A percentile compares a stretch with the other conserved stretches of the same genome.
Conservation (phyloP, 345 rosid genomes). For the Pistacia integerrima region DNA sequence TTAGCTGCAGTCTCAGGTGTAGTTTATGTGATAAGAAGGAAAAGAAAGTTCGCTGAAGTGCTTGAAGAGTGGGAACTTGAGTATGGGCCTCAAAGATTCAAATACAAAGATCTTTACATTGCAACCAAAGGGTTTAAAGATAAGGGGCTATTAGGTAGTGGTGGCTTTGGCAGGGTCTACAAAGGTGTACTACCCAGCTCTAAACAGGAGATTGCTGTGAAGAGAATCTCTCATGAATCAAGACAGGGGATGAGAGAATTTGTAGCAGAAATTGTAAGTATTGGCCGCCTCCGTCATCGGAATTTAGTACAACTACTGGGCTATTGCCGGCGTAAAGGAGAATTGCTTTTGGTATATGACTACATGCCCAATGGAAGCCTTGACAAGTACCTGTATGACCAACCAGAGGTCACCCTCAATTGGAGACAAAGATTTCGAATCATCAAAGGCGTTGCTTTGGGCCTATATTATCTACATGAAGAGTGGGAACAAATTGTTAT, state of each 20-base stretch:
- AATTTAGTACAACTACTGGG: conserved; percentile 59
- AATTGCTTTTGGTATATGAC: conserved; percentile 62
- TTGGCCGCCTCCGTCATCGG: conserved; percentile 58
- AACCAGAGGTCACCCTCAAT: conserved; percentile 40
- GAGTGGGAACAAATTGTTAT: conserved; percentile 71
- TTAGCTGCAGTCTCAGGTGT: conserved; percentile 23
- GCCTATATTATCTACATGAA: conserved; percentile 55
- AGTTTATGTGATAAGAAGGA: conserved; percentile 39
- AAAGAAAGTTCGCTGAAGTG: conserved; percentile 64
- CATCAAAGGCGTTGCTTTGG: conserved; percentile 61
- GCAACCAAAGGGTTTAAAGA: conserved; percentile 72
- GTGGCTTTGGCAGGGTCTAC: conserved; percentile 71
- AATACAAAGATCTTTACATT: conserved; percentile 58
- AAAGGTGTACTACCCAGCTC: conserved; percentile 50
- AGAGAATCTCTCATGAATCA: conserved; percentile 62
- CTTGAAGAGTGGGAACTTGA: conserved; percentile 77
- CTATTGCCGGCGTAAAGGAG: conserved; percentile 59
- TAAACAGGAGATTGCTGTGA: conserved; percentile 57
- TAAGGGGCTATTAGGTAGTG: conserved; percentile 54
- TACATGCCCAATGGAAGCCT: conserved; percentile 67
- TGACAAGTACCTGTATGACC: conserved; percentile 52
- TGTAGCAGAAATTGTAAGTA: conserved; percentile 57
- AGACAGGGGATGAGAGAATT: conserved; percentile 67
- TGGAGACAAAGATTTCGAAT: conserved; percentile 58
- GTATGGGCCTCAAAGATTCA: conserved; percentile 61